phyloP scores from a whole-genome alignment of 2,329 filamentous ascomycete species.

The Fusarium virguliforme region DNA sequence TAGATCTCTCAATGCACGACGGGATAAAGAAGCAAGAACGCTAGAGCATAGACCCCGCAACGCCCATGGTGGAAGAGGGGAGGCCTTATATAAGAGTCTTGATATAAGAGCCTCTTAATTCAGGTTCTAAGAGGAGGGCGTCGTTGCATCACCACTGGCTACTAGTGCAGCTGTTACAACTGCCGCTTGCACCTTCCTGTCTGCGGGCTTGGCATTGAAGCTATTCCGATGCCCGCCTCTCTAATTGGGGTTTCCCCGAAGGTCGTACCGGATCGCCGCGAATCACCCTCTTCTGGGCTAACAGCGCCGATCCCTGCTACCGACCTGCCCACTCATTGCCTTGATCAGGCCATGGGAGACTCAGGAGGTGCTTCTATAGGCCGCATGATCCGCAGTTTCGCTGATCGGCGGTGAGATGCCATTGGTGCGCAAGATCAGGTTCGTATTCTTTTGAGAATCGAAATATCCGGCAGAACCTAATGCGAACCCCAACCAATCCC shows the following conservation, averaged over 20 bases:
- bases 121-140: neutral
- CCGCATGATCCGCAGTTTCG: constrained; percentile 26
- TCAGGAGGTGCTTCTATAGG: neutral
- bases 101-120: neutral
- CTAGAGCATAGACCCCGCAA: neutral
- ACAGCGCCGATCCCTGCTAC: constrained; percentile 27
- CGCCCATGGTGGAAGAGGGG: neutral
- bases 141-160: neutral
- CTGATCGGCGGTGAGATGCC: neutral
- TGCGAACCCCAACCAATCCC: neutral
- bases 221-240: neutral
- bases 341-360: neutral
- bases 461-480: constrained; percentile 2
- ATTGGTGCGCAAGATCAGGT: constrained; percentile 34
- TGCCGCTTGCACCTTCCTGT: neutral
- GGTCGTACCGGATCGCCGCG: constrained; percentile 22
- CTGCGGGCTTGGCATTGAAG: constrained; percentile 2
- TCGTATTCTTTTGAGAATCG: neutral
- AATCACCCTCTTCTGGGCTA: constrained; percentile 19
- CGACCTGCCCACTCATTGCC: constrained; percentile 1
- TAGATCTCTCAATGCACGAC: neutral
- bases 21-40: neutral
- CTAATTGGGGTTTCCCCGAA: neutral
- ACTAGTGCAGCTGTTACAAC: neutral
- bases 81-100: neutral